These are phyloP conservation scores for Ogataea hybrid DNA, from an alignment of 1,139 yeast species.

Conservation along the genomic window DNA sequence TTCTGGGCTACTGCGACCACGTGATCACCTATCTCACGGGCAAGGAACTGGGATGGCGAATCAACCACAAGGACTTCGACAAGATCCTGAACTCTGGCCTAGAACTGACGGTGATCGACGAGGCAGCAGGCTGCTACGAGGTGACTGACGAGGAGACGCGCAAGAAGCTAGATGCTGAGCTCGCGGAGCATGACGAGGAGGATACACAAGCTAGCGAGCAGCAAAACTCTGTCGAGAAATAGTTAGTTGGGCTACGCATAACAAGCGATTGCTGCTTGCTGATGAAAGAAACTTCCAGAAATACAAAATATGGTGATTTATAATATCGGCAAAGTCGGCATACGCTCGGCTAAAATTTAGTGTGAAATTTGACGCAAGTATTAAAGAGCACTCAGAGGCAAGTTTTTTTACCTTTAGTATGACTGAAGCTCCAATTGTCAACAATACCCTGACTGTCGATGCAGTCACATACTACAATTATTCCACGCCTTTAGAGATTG, in stretches of 20 bases:
- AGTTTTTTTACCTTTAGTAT: neutral
- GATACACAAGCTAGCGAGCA: neutral
- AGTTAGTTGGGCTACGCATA: neutral
- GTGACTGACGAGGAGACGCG: constrained; percentile 31
- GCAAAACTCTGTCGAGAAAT: neutral
- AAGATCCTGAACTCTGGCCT: constrained; percentile 33
- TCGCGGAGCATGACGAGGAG: neutral
- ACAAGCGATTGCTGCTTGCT: neutral
- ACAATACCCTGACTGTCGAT: constrained; percentile 9
- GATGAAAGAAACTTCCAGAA: neutral
- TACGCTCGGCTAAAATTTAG: neutral
- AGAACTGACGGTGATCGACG: constrained; percentile 28
- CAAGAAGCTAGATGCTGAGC: constrained; percentile 9
- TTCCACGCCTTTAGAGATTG: constrained; percentile 18
- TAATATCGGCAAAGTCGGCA: neutral
- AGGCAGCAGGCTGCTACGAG: constrained; percentile 32
- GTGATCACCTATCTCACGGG: constrained; percentile 65
- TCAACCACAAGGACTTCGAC: constrained; percentile 51
- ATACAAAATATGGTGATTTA: neutral
- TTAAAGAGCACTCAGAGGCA: neutral
- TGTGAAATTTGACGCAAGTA: neutral
- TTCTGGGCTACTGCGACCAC: constrained; percentile 88
- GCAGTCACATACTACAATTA: constrained; percentile 20
- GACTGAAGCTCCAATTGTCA: constrained; percentile 7
- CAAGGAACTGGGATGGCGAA: constrained; percentile 61